Evolutionary conservation across 2,329 filamentous ascomycete species (phyloP).

Genomic region (Cercospora berteroae): DNA sequence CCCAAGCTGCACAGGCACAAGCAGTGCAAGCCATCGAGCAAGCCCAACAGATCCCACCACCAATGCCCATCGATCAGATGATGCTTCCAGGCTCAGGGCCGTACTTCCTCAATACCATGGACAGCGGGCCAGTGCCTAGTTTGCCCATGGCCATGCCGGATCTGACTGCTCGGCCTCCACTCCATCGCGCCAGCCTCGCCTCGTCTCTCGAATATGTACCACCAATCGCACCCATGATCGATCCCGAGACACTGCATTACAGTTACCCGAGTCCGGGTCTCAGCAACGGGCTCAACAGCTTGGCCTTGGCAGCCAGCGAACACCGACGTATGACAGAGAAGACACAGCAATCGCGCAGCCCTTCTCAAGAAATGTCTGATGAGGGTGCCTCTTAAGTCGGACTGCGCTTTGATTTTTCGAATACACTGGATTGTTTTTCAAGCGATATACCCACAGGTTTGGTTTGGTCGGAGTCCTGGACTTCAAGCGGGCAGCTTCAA

Average conservation of each 20-base stretch:
- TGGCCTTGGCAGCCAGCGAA: conserved; percentile 39
- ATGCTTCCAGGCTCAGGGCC: conserved; percentile 34
- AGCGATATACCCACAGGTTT: conserved; percentile 22
- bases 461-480: conserved; percentile 9
- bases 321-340: conserved; percentile 37
- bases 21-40: conserved; percentile 22
- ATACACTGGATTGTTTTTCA: conserved; percentile 12
- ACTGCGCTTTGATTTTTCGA: conserved; percentile 5
- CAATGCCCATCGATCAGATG: conserved; percentile 28
- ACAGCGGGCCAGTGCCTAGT: conserved; percentile 37
- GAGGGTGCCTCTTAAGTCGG: conserved; percentile 17
- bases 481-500: conserved; percentile 2
- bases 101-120: conserved; percentile 36
- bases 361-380: conserved; percentile 23
- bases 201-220: conserved; percentile 38
- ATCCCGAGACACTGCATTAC: conserved; percentile 37
- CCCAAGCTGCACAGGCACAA: conserved; percentile 22
- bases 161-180: conserved; percentile 32
- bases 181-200: conserved; percentile 36
- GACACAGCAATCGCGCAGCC: conserved; percentile 26
- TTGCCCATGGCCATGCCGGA: conserved; percentile 39
- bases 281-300: conserved; percentile 40
- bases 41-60: conserved; percentile 24
- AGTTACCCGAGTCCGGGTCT: conserved; percentile 41
- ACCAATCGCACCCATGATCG: conserved; percentile 32